Conservation (phyloP, 352 stramenopile species). For the Globisporangium cystogenes region DNA sequence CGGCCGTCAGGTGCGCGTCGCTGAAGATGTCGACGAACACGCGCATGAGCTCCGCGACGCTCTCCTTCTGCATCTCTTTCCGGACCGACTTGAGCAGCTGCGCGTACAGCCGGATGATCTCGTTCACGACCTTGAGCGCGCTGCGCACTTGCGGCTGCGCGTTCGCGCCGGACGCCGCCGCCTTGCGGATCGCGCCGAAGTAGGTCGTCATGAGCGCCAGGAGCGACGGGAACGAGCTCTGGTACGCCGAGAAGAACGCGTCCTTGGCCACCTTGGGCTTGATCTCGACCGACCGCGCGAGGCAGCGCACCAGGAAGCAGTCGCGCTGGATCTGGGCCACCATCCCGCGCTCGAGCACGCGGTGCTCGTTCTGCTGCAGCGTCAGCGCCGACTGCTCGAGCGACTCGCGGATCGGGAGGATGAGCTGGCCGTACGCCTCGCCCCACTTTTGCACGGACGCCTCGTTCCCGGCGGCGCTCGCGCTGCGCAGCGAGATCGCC, state of each 20-base stretch:
- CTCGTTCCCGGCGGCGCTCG: conserved; percentile 8
- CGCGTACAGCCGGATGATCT: conserved; percentile 70
- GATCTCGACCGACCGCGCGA: conserved; percentile 60
- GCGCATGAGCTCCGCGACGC: conserved; percentile 60
- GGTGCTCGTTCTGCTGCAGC: conserved; percentile 69
- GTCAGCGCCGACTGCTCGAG: conserved; percentile 63
- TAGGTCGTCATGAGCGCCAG: conserved; percentile 66
- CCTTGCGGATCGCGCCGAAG: conserved; percentile 58
- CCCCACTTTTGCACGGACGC: conserved; percentile 38
- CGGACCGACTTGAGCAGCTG: conserved; percentile 77
- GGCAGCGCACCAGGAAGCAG: conserved; percentile 59
- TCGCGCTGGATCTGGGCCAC: conserved; percentile 64
- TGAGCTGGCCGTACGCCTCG: conserved; percentile 47
- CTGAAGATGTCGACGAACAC: conserved; percentile 82
- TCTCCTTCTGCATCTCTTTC: conserved; percentile 79
- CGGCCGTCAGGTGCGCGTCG: conserved; percentile 50
- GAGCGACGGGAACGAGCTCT: conserved; percentile 49
- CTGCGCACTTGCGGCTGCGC: conserved; percentile 44
- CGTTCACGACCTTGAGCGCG: conserved; percentile 72
- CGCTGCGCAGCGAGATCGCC: conserved; percentile 49
- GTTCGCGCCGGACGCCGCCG: conserved; percentile 15
- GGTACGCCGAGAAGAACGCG: conserved; percentile 59
- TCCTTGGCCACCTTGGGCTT: conserved; percentile 78
- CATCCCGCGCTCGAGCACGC: conserved; percentile 58
- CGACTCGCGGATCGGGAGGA: conserved; percentile 63